phyloP scores from a whole-genome alignment of 352 stramenopile species.

The Aphanomyces stellatus region DNA sequence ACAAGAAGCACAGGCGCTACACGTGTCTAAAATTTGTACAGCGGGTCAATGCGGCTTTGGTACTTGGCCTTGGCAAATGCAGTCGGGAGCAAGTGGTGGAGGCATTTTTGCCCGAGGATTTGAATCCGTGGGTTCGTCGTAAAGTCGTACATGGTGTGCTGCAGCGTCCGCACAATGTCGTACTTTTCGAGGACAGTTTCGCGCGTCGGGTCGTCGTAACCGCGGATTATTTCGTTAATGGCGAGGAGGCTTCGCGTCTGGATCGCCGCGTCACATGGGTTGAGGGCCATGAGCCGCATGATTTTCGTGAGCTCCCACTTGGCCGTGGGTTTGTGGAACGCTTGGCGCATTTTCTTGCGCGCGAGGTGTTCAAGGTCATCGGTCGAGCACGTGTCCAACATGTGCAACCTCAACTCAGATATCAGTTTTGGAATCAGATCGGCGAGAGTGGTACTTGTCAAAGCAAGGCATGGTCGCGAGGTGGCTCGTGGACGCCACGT shows the following conservation, averaged over 20 bases:
- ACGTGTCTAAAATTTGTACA: conserved; percentile 45
- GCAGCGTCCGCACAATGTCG: conserved; percentile 35
- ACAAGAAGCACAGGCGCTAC: background rate
- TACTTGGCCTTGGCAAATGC: conserved; percentile 60
- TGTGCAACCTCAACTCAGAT: conserved; percentile 1
- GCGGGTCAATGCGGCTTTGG: conserved; percentile 63
- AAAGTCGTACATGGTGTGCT: conserved; percentile 59
- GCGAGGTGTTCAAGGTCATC: conserved; percentile 31
- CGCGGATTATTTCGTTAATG: conserved; percentile 46
- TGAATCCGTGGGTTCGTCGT: conserved; percentile 49
- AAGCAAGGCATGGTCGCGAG: background rate
- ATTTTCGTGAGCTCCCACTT: conserved; percentile 45
- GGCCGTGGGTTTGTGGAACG: conserved; percentile 42
- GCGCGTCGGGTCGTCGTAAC: conserved; percentile 21
- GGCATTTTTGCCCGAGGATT: conserved; percentile 38
- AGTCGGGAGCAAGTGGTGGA: conserved; percentile 48
- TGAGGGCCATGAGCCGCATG: conserved; percentile 41
- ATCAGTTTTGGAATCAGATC: too few species aligned
- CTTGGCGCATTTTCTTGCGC: conserved; percentile 38
- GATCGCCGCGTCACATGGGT: conserved; percentile 51
- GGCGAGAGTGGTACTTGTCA: background rate
- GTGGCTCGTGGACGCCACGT: background rate
- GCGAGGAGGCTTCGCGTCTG: conserved; percentile 47
- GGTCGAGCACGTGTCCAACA: conserved; percentile 11
- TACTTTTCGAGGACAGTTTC: conserved; percentile 10